phyloP scores from a whole-genome alignment of 345 rosid genomes.

The Aquilaria malaccensis region DNA sequence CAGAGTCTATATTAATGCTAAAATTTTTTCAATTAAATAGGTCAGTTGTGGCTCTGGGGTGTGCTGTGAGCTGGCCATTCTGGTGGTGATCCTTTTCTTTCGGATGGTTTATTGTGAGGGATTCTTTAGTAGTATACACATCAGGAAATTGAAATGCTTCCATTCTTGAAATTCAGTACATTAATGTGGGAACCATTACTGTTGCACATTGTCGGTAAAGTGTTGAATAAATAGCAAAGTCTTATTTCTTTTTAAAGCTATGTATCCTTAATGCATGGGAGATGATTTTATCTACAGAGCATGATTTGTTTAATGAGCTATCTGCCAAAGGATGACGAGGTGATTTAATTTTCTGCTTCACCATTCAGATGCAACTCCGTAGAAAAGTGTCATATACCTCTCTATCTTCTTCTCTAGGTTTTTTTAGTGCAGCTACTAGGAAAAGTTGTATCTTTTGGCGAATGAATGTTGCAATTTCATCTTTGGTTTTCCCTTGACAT shows the following conservation, averaged over 20 bases:
- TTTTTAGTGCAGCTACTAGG: too few species aligned
- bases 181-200: too few species aligned
- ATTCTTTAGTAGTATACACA: slow-evolving; percentile 5
- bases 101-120: slow-evolving; percentile 24
- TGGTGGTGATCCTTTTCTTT: slow-evolving; percentile 25
- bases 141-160: slow-evolving; percentile 11
- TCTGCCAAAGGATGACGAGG: not conserved
- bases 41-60: slow-evolving; percentile 43
- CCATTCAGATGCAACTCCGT: too few species aligned
- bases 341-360: too few species aligned
- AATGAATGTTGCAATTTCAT: too few species aligned
- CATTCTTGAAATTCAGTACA: not conserved
- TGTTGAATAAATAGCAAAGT: slow-evolving; percentile 1
- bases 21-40: slow-evolving; percentile 50
- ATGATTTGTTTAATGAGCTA: not conserved
- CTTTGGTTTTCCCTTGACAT: too few species aligned
- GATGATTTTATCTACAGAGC: not conserved
- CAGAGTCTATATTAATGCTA: slow-evolving; percentile 24
- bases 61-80: slow-evolving; percentile 29
- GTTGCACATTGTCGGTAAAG: not conserved
- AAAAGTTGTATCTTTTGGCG: too few species aligned
- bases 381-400: too few species aligned
- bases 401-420: too few species aligned
- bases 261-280: not conserved
- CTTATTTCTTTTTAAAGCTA: slow-evolving; percentile 6